These are phyloP conservation scores for Ambrosia hybrid DNA, from an alignment of 140 eudicot species.

Conservation along the genomic window DNA sequence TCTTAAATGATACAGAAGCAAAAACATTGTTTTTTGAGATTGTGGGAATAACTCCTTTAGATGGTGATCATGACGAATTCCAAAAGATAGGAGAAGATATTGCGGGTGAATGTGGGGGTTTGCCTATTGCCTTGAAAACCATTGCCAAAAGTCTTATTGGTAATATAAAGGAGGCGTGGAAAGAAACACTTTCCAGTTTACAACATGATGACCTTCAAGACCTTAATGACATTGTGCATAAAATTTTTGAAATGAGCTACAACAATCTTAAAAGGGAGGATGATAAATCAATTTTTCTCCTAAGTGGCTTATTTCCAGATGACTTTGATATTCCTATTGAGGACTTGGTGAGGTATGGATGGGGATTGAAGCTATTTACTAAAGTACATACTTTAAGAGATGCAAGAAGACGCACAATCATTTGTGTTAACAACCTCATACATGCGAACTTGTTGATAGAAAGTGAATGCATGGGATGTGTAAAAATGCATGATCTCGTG, in stretches of 20 bases:
- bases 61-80: not conserved
- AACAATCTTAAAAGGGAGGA: not conserved
- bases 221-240: not conserved
- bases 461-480: not conserved
- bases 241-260: slow-evolving; percentile 8
- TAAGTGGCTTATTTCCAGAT: not conserved
- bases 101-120: not conserved
- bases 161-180: not conserved
- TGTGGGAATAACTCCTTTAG: not conserved
- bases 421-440: not conserved
- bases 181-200: not conserved
- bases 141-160: not conserved
- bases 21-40: not conserved
- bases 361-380: not conserved
- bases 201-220: not conserved
- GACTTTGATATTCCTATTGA: not conserved
- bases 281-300: slow-evolving; percentile 7
- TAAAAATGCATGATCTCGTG: slow-evolving; percentile 9
- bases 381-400: not conserved
- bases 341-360: not conserved
- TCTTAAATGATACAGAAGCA: not conserved
- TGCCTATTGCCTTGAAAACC: slow-evolving; percentile 15
- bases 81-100: slow-evolving; percentile 7
- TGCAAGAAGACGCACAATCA: not conserved
- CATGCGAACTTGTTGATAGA: not conserved